Percentiles rank a stretch among this genome's conserved stretches.
These are phyloP conservation scores for Hanseniaspora guilliermondii DNA, from an alignment of 805 yeast species.

Conservation along the genomic window DNA sequence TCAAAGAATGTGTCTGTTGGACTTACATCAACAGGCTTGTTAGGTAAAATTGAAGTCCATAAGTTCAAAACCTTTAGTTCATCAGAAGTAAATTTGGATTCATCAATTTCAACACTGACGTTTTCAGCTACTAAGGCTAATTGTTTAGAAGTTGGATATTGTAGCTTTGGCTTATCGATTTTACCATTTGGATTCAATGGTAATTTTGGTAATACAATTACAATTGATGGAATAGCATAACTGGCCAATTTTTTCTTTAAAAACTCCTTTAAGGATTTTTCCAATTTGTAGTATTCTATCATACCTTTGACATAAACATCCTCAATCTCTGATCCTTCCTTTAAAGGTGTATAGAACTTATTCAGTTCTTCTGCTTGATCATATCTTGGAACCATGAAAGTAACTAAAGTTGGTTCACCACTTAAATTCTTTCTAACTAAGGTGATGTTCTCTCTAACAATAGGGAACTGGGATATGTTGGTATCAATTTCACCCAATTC, in stretches of 20 bases:
- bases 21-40: slow-evolving; percentile 62
- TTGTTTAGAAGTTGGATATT: slow-evolving; percentile 86
- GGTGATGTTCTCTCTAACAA: slow-evolving; percentile 85
- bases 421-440: slow-evolving; percentile 83
- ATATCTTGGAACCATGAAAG: slow-evolving; percentile 79
- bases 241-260: slow-evolving; percentile 81
- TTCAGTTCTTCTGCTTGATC: slow-evolving; percentile 37
- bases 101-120: slow-evolving; percentile 31
- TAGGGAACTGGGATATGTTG: slow-evolving; percentile 84
- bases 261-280: slow-evolving; percentile 68
- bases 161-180: slow-evolving; percentile 92
- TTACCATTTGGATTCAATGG: slow-evolving; percentile 98
- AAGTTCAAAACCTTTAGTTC: slow-evolving; percentile 64
- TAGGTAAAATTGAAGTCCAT: slow-evolving; percentile 80
- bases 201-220: slow-evolving; percentile 72
- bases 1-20: slow-evolving; percentile 88
- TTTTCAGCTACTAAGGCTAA: slow-evolving; percentile 59
- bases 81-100: slow-evolving; percentile 44
- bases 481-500: slow-evolving; percentile 98
- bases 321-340: slow-evolving; percentile 27
- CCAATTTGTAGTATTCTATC: slow-evolving; percentile 59
- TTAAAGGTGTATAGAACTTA: slow-evolving; percentile 33
- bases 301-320: slow-evolving; percentile 71
- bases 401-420: slow-evolving; percentile 81
- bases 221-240: slow-evolving; percentile 84